A percentile compares a stretch with the other conserved stretches of the same genome.
phyloP scores from a whole-genome alignment of 2,329 filamentous ascomycete species.

The Colletotrichum cuscutae region DNA sequence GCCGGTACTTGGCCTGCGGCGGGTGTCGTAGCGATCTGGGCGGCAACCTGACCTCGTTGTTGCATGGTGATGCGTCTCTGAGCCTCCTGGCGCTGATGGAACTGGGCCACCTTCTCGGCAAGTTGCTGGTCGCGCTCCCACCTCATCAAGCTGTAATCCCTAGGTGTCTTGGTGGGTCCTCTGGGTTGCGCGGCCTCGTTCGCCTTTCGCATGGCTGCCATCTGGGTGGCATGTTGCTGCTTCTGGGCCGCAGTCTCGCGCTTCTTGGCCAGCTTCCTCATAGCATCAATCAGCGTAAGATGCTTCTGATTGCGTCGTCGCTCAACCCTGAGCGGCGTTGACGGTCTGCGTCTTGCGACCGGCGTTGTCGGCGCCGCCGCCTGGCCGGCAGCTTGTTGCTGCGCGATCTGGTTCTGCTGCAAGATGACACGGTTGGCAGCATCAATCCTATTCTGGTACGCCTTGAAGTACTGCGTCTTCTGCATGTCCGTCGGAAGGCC shows the following conservation, averaged over 20 bases:
- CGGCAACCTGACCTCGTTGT: constrained; percentile 53
- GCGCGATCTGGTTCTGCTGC: constrained; percentile 63
- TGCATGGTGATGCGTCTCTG: constrained; percentile 60
- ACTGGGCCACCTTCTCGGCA: constrained; percentile 67
- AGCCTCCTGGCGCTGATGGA: constrained; percentile 68
- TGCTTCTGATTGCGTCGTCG: constrained; percentile 87
- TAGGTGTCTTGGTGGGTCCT: constrained; percentile 76
- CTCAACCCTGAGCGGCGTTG: constrained; percentile 86
- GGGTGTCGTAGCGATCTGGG: constrained; percentile 56
- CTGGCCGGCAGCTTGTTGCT: constrained; percentile 48
- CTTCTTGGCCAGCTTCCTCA: constrained; percentile 96
- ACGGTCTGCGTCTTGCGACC: constrained; percentile 73
- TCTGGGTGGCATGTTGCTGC: constrained; percentile 81
- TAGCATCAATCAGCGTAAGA: constrained; percentile 88
- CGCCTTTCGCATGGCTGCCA: constrained; percentile 84
- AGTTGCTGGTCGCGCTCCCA: constrained; percentile 83
- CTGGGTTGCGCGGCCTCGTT: constrained; percentile 69
- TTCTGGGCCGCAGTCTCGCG: constrained; percentile 87
- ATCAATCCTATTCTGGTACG: constrained; percentile 71
- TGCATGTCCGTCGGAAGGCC: constrained; percentile 92
- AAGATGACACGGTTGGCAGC: constrained; percentile 65
- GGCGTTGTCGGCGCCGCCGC: constrained; percentile 57
- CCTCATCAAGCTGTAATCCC: constrained; percentile 90
- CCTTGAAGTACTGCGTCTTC: constrained; percentile 94
- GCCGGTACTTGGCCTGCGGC: constrained; percentile 40